A percentile compares a stretch with the other conserved stretches of the same genome.
phyloP scores from a whole-genome alignment of 306 rosid species.

The Ziziphus jujuba region DNA sequence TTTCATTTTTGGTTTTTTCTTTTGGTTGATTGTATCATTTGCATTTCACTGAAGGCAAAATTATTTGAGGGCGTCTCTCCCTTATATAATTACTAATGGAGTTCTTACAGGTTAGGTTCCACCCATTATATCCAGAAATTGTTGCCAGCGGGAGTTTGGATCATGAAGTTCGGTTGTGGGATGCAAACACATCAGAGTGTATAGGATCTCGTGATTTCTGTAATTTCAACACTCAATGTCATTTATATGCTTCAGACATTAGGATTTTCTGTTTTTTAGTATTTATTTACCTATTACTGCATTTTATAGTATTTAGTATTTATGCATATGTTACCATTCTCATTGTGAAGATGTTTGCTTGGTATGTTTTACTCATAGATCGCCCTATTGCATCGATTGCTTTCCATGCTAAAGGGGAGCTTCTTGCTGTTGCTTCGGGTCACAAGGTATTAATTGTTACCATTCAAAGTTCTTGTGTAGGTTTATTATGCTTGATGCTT shows the following conservation, averaged over 20 bases:
- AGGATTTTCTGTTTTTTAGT: background rate
- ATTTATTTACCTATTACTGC: background rate
- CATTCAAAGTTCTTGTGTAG: conserved; percentile 9
- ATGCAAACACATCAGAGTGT: conserved; percentile 83
- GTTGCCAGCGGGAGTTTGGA: conserved; percentile 99
- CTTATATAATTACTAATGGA: conserved; percentile 3
- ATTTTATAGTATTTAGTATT: conserved; percentile 11
- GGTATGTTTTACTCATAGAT: conserved; percentile 43
- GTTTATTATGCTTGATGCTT: background rate
- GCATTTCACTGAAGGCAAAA: background rate
- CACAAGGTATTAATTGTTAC: conserved; percentile 68
- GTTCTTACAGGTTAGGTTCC: conserved; percentile 88
- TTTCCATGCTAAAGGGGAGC: conserved; percentile 88
- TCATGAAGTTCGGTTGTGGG: conserved; percentile 94
- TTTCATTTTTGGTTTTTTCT: background rate
- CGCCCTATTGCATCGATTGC: conserved; percentile 97
- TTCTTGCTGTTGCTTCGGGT: conserved; percentile 92
- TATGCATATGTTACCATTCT: background rate
- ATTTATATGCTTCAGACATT: background rate
- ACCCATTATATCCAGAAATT: conserved; percentile 75
- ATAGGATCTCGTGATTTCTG: conserved; percentile 78
- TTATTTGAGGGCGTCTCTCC: background rate
- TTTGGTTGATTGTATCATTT: background rate
- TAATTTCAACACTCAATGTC: conserved; percentile 35
- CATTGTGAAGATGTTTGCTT: conserved; percentile 4